phyloP scores from a whole-genome alignment of 2,329 filamentous ascomycete species.

The Plectosphaerella plurivora region DNA sequence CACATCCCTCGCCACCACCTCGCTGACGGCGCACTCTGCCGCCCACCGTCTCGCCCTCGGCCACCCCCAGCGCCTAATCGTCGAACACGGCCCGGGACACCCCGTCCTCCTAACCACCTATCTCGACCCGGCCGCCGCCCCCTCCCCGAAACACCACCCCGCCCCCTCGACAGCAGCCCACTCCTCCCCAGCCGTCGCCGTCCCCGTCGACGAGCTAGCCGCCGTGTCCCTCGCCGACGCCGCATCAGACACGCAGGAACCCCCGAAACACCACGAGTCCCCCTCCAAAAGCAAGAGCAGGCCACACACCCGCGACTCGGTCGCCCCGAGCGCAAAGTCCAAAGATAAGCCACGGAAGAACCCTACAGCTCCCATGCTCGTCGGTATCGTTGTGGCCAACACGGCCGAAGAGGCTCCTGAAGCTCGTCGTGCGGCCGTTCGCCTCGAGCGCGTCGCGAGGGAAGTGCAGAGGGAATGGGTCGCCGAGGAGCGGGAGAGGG shows the following conservation, averaged over 20 bases:
- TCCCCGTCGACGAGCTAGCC: background rate
- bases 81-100: constrained; percentile 45
- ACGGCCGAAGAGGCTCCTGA: constrained; percentile 42
- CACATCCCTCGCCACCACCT: constrained; percentile 45
- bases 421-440: constrained; percentile 46
- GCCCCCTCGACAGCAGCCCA: constrained; percentile 2
- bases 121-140: constrained; percentile 28
- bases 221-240: background rate
- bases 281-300: constrained; percentile 1
- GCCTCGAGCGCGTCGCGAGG: constrained; percentile 49
- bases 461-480: constrained; percentile 52
- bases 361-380: constrained; percentile 38
- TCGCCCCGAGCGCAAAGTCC: background rate
- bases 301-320: constrained; percentile 1
- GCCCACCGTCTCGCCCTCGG: constrained; percentile 50
- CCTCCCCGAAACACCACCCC: constrained; percentile 3
- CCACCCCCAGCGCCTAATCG: constrained; percentile 50
- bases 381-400: constrained; percentile 50
- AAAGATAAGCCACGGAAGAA: constrained; percentile 19
- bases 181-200: background rate
- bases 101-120: constrained; percentile 41
- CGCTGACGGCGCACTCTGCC: constrained; percentile 48
- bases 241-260: background rate
- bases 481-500: constrained; percentile 19
- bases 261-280: background rate